Conservation (phyloP, 225 moss, liverwort and hornwort genomes). For the Pseudoscleropodium purum region DNA sequence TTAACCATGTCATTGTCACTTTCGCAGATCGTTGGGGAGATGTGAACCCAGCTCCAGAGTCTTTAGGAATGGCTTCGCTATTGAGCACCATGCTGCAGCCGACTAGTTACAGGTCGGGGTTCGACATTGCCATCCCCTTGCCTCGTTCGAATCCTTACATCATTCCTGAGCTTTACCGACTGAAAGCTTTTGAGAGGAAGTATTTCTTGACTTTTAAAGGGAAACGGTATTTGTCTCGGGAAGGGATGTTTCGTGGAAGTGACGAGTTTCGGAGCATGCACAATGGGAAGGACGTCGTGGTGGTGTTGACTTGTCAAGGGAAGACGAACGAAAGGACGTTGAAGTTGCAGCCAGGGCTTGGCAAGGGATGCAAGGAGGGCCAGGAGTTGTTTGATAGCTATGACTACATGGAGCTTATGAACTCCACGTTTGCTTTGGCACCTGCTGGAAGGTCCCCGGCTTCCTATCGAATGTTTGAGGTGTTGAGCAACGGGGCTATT, state of each 20-base stretch:
- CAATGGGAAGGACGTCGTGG: slow-evolving; percentile 50
- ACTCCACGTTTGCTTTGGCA: slow-evolving; percentile 55
- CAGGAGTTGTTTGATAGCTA: slow-evolving; percentile 28
- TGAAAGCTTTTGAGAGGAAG: slow-evolving; percentile 31
- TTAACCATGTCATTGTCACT: slow-evolving; percentile 56
- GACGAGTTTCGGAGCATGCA: slow-evolving; percentile 34
- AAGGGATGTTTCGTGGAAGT: slow-evolving; percentile 41
- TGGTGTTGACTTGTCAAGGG: slow-evolving; percentile 24
- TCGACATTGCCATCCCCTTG: slow-evolving; percentile 45
- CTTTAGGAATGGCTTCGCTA: slow-evolving; percentile 34
- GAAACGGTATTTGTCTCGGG: slow-evolving; percentile 27
- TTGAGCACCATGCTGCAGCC: slow-evolving; percentile 28
- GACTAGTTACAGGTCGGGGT: slow-evolving; percentile 38
- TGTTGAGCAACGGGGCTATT: slow-evolving; percentile 53
- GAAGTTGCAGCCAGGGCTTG: slow-evolving; percentile 18
- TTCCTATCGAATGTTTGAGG: slow-evolving; percentile 55
- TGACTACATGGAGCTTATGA: slow-evolving; percentile 40
- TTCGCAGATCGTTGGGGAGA: slow-evolving; percentile 49
- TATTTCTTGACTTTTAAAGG: slow-evolving; percentile 54
- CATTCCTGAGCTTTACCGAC: background rate
- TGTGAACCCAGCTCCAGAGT: slow-evolving; percentile 18
- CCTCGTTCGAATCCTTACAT: slow-evolving; percentile 17
- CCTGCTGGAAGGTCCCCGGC: slow-evolving; percentile 49
- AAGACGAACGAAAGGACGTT: slow-evolving; percentile 24
- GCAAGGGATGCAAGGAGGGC: slow-evolving; percentile 27